phyloP scores from a whole-genome alignment of 2,329 filamentous ascomycete genomes.

The Pestalotiopsis sp. region DNA sequence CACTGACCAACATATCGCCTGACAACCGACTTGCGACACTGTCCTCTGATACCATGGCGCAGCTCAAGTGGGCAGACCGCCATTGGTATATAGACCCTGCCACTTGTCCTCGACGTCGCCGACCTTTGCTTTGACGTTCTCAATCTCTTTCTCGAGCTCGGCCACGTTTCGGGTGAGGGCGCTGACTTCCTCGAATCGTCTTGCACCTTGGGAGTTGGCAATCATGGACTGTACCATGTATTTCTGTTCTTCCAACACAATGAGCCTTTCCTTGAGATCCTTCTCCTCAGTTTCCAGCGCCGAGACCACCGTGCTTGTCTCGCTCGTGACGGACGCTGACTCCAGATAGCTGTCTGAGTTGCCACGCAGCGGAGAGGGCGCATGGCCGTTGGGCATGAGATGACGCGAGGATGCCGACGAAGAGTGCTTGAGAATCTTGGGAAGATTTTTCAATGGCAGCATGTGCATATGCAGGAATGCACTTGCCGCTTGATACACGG shows the following conservation, averaged over 20 bases:
- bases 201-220: conserved; percentile 70
- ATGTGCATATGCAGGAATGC: conserved; percentile 87
- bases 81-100: conserved; percentile 52
- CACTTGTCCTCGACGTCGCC: conserved; percentile 64
- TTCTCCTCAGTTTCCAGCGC: conserved; percentile 82
- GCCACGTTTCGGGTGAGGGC: conserved; percentile 80
- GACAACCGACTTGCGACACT: neutral
- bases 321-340: conserved; percentile 51
- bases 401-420: conserved; percentile 36
- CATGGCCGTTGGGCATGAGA: conserved; percentile 34
- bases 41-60: neutral
- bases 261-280: conserved; percentile 74
- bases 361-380: conserved; percentile 45
- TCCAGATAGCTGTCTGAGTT: conserved; percentile 43
- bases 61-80: conserved; percentile 16
- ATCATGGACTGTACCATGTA: conserved; percentile 91
- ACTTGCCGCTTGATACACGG: conserved; percentile 81
- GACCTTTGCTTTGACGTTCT: conserved; percentile 65
- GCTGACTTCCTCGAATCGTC: conserved; percentile 85
- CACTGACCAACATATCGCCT: neutral
- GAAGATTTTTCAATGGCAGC: conserved; percentile 79
- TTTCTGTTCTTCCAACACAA: conserved; percentile 87
- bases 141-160: conserved; percentile 80
- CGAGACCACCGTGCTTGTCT: conserved; percentile 56
- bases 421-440: conserved; percentile 62